Base-by-base conservation (phyloP, 208 protist species). In the Leishmania martiniquensis region DNA sequence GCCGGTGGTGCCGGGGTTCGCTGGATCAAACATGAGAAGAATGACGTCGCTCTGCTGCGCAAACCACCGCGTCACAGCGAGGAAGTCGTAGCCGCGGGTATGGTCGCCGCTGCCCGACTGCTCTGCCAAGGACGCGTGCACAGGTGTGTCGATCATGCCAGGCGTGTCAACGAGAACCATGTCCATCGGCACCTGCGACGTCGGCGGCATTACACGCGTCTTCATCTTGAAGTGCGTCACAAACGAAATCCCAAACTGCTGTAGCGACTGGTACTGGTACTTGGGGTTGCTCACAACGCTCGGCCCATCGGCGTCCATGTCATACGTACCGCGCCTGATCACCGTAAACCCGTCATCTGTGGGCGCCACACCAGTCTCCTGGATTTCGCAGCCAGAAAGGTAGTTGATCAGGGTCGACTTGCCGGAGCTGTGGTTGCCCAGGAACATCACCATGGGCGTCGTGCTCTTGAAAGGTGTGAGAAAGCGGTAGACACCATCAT, bases 351-450 rank as follows among this genome's bases (percentile, higher is more conserved):
- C 91, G 78, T 98, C 96, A 77, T 98, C 96, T 0, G 91, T 97
- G 0, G 96, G 94, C 1, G 94, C 93, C n/a, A 97, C 88, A 2
- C 94, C 94, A 2, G 93, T 97, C 55, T 91, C 76, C 80, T 98
- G 96, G 13, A 97, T 89, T 12, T 91, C 76, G 13, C 82, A 77
- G 44, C 92, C 93, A 29, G 93, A 75, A 0, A 98, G 83, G 66
- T 91, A 89, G 87, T 98, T 98, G 83, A 98, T 97, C 32, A 97
- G 89, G 13, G 92, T 93, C 15, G 92, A 97, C 86, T 98, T 98
- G 60, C 96, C 96, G 32, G 92, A 90, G 74, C 91, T 96, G 85
- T 98, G 96, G 76, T 98, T 98, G 20, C 96, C 96, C 5, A 98
- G 85, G 49, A 98, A 76, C 66, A 98, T 84, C 73, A 98, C 92